Base-by-base conservation (phyloP, 2,329 filamentous ascomycete species). In the Aspergillus neoniger region DNA sequence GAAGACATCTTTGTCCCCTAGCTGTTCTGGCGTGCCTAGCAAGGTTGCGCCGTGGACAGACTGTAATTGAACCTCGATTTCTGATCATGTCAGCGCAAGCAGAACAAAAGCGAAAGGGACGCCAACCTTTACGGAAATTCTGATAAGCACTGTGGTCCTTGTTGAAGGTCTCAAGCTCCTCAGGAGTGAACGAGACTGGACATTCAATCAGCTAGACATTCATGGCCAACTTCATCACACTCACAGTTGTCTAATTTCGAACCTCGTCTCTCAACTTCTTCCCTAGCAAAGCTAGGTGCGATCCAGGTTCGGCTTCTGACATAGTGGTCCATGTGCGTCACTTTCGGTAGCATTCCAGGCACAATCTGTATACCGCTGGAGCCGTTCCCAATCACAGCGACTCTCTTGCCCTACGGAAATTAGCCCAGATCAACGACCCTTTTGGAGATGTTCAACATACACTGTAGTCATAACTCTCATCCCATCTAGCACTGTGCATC, bases 401-500 rank as follows among this genome's bases (percentile, higher is more conserved):
- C 70, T 28, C 63, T 64, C 58, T 79, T 74, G 19, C 67, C 70
- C 69, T 75, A 28, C 23, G 5, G n/a, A 32, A 15, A 8, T 63
- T 49, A 62, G 41, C 32, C 2, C 43, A 15, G 17, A 19, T 21
- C 19, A 17, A 10, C 10, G 14, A n/a, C n/a, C 19, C 12, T 25
- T 43, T 32, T 10, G 10, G 12, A 36, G 14, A 10, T 17, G 9
- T 1, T 14, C 7, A n/a, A 61, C 70, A 19, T 62, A 73, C 72
- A 15, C 55, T 71, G 52, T 74, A 71, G 38, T 76, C 71, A 64
- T 72, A 77, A 0, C 61, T 65, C 21, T 75, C 68, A 50, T 79
- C 76, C 78, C 79, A 83, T 4, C 53, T 57, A 4, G 81, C 81
- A 49, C 73, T 79, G 61, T 83, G 81, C 50, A 81, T 63, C 5